Evolutionary conservation across 2,329 filamentous ascomycete genomes (phyloP).

Genomic region (Ophiocordyceps unilateralis): DNA sequence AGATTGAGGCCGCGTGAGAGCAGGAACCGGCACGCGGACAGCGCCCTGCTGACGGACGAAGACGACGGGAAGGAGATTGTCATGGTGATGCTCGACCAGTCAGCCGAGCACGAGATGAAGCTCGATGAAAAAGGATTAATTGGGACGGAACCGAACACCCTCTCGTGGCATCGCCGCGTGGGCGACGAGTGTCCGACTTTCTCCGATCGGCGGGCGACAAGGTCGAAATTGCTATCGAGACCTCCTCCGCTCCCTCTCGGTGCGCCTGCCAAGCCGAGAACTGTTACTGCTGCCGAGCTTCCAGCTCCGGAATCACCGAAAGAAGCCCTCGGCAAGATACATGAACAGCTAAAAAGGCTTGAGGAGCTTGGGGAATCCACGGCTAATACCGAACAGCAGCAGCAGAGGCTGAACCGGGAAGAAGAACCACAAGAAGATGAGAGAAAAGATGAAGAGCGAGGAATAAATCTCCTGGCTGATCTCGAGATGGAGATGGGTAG

Average conservation of each 20-base stretch:
- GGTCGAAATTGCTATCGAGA: conserved; percentile 34
- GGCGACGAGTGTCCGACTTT: conserved; percentile 43
- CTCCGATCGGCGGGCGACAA: conserved; percentile 29
- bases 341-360: conserved; percentile 32
- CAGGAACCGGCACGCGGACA: background rate
- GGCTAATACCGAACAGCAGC: background rate
- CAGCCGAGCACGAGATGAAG: conserved; percentile 4
- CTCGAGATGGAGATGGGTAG: conserved; percentile 44
- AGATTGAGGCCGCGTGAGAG: background rate
- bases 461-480: conserved; percentile 34
- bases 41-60: conserved; percentile 3
- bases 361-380: conserved; percentile 16
- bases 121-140: background rate
- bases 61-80: conserved; percentile 19
- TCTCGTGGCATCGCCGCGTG: conserved; percentile 35
- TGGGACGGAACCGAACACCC: conserved; percentile 4
- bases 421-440: background rate
- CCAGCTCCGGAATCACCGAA: conserved; percentile 36
- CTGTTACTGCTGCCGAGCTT: conserved; percentile 29
- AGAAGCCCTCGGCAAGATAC: conserved; percentile 29
- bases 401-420: background rate
- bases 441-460: conserved; percentile 10
- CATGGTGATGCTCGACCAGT: conserved; percentile 26
- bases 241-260: conserved; percentile 37
- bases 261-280: conserved; percentile 20